These are phyloP conservation scores for Exobasidium rhododendri DNA, from an alignment of 1,284 basidiomycete genomes.

Conservation along the genomic window DNA sequence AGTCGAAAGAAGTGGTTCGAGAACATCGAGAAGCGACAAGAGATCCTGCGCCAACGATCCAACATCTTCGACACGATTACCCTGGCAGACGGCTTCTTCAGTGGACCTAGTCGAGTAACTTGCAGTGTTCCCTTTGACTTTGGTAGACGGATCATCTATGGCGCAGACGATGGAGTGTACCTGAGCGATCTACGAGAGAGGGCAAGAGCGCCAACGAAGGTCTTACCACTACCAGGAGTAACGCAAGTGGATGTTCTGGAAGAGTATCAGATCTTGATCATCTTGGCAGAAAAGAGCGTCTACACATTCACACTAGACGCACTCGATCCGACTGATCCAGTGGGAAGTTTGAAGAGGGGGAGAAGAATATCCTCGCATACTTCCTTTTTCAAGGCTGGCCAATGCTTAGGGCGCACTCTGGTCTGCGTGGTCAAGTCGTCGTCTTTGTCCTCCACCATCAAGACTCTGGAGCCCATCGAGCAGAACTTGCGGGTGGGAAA, in stretches of 20 bases:
- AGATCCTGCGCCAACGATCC: constrained; percentile 76
- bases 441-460: constrained; percentile 92
- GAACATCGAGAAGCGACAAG: constrained; percentile 83
- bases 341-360: constrained; percentile 84
- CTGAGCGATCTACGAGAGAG: constrained; percentile 76
- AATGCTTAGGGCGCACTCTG: constrained; percentile 86
- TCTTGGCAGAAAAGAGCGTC: constrained; percentile 83
- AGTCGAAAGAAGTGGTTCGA: constrained; percentile 93
- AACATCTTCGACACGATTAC: constrained; percentile 81
- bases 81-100: constrained; percentile 83
- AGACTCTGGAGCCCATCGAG: constrained; percentile 93
- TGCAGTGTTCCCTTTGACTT: constrained; percentile 89
- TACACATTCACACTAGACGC: constrained; percentile 94
- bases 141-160: constrained; percentile 86
- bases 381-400: constrained; percentile 94
- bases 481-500: constrained; percentile 68
- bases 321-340: constrained; percentile 82
- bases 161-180: constrained; percentile 94
- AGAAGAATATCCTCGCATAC: constrained; percentile 95
- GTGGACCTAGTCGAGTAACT: constrained; percentile 72
- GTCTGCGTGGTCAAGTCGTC: constrained; percentile 97
- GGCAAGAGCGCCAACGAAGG: constrained; percentile 73
- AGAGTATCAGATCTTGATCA: constrained; percentile 90
- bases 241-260: constrained; percentile 94
- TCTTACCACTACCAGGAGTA: constrained; percentile 83